Evolutionary conservation across 805 yeast species (phyloP).

Genomic region (Metschnikowia bowlesiae): DNA sequence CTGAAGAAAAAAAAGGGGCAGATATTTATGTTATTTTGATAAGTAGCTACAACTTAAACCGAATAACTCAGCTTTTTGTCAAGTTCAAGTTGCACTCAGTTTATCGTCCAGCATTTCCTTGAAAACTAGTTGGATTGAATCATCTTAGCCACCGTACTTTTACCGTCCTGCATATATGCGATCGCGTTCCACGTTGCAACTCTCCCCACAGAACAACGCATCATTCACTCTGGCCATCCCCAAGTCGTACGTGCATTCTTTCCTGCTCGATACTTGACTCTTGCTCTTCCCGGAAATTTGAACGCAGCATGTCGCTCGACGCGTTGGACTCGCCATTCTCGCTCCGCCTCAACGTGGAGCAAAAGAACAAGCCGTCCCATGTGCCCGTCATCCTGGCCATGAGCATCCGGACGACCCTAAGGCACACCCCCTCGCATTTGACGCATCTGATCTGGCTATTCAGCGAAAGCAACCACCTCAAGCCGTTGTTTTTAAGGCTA

Average conservation of each 20-base stretch:
- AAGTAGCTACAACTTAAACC: too few species aligned
- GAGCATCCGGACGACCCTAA: slow-evolving; percentile 20
- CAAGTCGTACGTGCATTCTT: neutral
- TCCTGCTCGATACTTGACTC: neutral
- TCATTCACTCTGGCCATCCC: neutral
- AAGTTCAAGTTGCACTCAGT: too few species aligned
- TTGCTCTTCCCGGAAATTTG: too few species aligned
- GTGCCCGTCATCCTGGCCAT: neutral
- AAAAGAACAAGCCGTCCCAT: neutral
- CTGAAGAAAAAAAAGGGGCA: too few species aligned
- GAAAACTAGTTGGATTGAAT: neutral
- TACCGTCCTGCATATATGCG: neutral
- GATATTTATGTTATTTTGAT: too few species aligned
- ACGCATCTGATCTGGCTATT: slow-evolving; percentile 27
- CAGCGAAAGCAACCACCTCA: slow-evolving; percentile 20
- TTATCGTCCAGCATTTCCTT: too few species aligned
- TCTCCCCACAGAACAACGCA: neutral
- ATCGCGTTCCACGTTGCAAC: neutral
- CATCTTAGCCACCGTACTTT: neutral
- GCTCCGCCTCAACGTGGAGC: slow-evolving; percentile 7
- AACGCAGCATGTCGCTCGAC: neutral
- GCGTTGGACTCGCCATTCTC: slow-evolving; percentile 9
- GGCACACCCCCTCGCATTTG: slow-evolving; percentile 23
- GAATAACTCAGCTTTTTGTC: too few species aligned
- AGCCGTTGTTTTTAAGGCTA: slow-evolving; percentile 24